Percentiles rank a stretch among this genome's conserved stretches.
phyloP scores from a whole-genome alignment of 345 rosid species.

The Eucalyptus erythrocorys region DNA sequence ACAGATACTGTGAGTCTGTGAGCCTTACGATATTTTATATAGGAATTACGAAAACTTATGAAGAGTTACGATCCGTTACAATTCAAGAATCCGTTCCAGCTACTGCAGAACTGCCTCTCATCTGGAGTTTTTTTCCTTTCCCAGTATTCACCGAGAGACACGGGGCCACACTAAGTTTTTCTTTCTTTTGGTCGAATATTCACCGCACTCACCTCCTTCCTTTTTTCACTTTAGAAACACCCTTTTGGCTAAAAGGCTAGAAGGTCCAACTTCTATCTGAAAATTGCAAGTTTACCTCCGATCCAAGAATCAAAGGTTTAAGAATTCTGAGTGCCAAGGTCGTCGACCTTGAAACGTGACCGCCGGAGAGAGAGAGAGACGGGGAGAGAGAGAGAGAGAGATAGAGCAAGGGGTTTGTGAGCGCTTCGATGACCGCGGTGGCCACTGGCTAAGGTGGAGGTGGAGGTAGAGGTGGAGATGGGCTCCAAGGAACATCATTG shows the following conservation, averaged over 20 bases:
- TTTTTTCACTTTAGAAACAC: neutral
- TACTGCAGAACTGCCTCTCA: neutral
- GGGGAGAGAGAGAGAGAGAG: too few relatives aligned
- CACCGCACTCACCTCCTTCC: neutral
- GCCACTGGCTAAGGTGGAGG: too few relatives aligned
- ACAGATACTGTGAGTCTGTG: accelerated
- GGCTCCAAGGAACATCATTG: too few relatives aligned
- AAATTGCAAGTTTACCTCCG: neutral
- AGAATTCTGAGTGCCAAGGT: neutral
- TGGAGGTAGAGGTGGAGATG: too few relatives aligned
- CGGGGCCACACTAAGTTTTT: neutral
- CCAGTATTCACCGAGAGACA: neutral
- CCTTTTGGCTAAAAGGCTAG: neutral
- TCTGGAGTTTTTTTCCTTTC: neutral
- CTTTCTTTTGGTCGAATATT: neutral
- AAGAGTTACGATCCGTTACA: accelerated
- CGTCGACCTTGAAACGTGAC: neutral
- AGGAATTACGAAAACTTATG: neutral
- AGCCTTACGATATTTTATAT: neutral
- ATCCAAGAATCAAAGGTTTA: too few relatives aligned
- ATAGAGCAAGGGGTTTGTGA: too few relatives aligned
- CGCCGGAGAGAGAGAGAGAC: accelerated
- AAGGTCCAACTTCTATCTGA: neutral
- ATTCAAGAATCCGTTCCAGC: accelerated
- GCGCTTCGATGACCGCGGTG: accelerated